Percentiles rank a stretch among this genome's conserved stretches.
Evolutionary conservation across 495 filamentous ascomycete species (phyloP).

Genomic region (Penicillium lividum): DNA sequence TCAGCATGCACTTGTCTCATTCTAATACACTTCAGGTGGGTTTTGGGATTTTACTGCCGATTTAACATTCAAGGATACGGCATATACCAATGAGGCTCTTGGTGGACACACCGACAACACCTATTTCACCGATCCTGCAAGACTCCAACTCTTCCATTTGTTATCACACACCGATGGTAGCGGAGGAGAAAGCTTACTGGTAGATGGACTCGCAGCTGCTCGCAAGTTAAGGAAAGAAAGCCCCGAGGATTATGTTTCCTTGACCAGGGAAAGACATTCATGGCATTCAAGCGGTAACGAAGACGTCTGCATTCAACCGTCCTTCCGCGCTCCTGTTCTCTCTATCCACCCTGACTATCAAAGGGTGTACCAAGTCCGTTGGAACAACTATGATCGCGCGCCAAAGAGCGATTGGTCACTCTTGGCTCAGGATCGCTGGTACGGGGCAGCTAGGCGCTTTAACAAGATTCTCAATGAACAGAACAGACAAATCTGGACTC

Average conservation of each 20-base stretch:
- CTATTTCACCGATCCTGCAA: slow-evolving; percentile 88
- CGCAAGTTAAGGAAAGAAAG: slow-evolving; percentile 49
- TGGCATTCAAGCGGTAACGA: slow-evolving; percentile 85
- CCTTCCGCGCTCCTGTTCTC: slow-evolving; percentile 63
- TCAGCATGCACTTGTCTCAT: background rate
- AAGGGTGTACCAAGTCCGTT: slow-evolving; percentile 68
- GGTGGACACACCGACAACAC: slow-evolving; percentile 87
- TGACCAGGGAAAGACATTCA: slow-evolving; percentile 56
- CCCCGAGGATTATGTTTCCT: slow-evolving; percentile 47
- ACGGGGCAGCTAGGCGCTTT: slow-evolving; percentile 69
- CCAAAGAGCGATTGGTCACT: slow-evolving; percentile 44
- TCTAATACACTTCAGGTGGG: slow-evolving; percentile 50
- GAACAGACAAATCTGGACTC: slow-evolving; percentile 67
- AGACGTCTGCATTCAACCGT: slow-evolving; percentile 73
- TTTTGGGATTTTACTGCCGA: slow-evolving; percentile 96
- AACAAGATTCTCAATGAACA: slow-evolving; percentile 56
- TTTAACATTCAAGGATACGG: slow-evolving; percentile 83
- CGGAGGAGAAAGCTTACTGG: slow-evolving; percentile 73
- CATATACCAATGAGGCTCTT: slow-evolving; percentile 82
- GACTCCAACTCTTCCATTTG: slow-evolving; percentile 87
- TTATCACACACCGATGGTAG: slow-evolving; percentile 68
- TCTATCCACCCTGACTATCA: slow-evolving; percentile 38
- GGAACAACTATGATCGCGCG: slow-evolving; percentile 90
- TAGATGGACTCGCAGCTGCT: slow-evolving; percentile 82
- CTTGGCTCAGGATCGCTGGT: slow-evolving; percentile 60